A percentile compares a stretch with the other conserved stretches of the same genome.
Conservation (phyloP, 192 early-diverging fungal species). For the Dimargaris cristalligena region DNA sequence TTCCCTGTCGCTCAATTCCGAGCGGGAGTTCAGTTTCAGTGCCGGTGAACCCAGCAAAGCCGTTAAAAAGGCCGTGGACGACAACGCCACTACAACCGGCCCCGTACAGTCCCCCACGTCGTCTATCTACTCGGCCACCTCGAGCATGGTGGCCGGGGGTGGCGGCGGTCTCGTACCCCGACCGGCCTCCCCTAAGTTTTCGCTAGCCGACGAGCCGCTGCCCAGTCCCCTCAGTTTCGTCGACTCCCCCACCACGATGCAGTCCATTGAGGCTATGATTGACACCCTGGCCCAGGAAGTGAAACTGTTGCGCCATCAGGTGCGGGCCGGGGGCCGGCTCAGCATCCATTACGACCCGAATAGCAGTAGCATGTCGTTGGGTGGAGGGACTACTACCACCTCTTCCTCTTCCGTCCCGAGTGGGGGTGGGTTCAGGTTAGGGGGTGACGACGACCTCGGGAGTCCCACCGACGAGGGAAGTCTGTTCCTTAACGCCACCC, state of each 20-base stretch:
- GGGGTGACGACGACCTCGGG: too few relatives aligned
- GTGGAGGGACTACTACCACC: neutral
- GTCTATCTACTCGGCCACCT: too few relatives aligned
- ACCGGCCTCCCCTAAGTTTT: neutral
- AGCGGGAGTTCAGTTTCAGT: too few relatives aligned
- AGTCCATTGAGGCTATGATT: neutral
- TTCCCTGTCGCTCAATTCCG: neutral
- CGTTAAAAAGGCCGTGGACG: too few relatives aligned
- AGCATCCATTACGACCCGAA: neutral
- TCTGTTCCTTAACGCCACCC: too few relatives aligned
- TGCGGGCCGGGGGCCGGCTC: constrained; percentile 1
- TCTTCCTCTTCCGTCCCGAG: too few relatives aligned
- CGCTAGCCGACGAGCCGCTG: neutral
- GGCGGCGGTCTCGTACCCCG: too few relatives aligned
- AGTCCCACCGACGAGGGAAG: too few relatives aligned
- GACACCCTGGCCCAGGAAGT: constrained; percentile 4
- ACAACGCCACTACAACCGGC: too few relatives aligned
- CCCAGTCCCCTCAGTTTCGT: neutral
- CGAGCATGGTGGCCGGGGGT: too few relatives aligned
- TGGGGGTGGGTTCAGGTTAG: too few relatives aligned
- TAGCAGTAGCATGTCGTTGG: neutral
- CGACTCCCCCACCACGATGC: neutral
- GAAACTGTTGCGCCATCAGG: constrained; percentile 2
- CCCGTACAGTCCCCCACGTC: neutral
- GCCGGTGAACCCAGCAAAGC: too few relatives aligned